phyloP scores from a whole-genome alignment of 306 rosid species.

The Abrus precatorius region DNA sequence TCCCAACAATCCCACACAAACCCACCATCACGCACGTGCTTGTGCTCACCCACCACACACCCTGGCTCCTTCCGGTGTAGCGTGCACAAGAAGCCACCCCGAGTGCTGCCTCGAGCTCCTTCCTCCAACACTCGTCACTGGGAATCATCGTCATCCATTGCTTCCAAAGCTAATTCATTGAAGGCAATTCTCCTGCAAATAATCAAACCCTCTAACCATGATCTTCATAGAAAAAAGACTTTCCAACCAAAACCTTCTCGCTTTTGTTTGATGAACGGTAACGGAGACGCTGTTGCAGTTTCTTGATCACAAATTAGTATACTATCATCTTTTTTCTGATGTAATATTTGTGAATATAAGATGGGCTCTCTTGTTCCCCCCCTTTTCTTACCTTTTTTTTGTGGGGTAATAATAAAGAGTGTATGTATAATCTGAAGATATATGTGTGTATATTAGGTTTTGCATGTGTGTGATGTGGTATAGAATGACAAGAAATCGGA shows the following conservation, averaged over 20 bases:
- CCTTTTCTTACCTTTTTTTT: no score
- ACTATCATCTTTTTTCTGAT: neutral
- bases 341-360: neutral
- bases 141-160: conserved; percentile 10
- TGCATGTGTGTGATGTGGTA: neutral
- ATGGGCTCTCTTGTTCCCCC: neutral
- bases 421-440: neutral
- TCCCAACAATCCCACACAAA: neutral
- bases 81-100: conserved; percentile 58
- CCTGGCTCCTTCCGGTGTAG: conserved; percentile 80
- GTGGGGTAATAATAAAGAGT: neutral
- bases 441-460: conserved; percentile 9
- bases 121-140: neutral
- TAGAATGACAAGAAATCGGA: conserved; percentile 7
- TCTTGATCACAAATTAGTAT: conserved; percentile 26
- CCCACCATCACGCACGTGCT: conserved; percentile 53
- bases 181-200: conserved; percentile 61
- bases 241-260: conserved; percentile 67
- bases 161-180: conserved; percentile 40
- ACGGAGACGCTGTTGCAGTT: conserved; percentile 45
- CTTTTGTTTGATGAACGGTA: conserved; percentile 55
- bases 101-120: neutral
- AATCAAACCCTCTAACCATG: conserved; percentile 60
- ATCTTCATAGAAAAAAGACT: conserved; percentile 57
- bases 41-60: conserved; percentile 73